Conservation (phyloP, 192 early-diverging fungal genomes). For the Dissophora globulifera region DNA sequence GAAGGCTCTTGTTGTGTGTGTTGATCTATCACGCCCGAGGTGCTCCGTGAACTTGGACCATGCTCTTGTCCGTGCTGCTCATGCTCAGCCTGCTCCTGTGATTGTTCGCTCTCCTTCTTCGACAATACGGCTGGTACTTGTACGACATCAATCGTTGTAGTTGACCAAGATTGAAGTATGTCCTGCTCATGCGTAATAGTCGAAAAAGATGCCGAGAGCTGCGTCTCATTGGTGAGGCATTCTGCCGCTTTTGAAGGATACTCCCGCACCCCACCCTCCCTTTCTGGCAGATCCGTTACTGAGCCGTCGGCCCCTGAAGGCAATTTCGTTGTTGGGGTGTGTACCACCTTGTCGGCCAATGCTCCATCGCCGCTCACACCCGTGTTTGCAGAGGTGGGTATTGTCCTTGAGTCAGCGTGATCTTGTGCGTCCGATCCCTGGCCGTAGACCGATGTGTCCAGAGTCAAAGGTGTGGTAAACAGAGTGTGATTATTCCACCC, state of each 20-base stretch:
- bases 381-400: too few relatives aligned
- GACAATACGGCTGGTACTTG: not conserved
- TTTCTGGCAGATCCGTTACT: too few relatives aligned
- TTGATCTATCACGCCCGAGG: slow-evolving; percentile 17
- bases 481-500: too few relatives aligned
- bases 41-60: slow-evolving; percentile 1
- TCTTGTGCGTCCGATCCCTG: not conserved
- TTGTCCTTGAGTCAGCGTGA: too few relatives aligned
- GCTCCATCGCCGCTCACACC: not conserved
- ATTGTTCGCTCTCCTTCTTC: not conserved
- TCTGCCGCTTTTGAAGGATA: too few relatives aligned
- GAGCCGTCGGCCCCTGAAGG: not conserved
- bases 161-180: not conserved
- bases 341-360: not conserved
- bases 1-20: slow-evolving; percentile 9
- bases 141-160: not conserved
- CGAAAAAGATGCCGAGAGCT: too few relatives aligned
- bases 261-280: too few relatives aligned
- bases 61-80: not conserved
- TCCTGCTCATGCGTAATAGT: too few relatives aligned
- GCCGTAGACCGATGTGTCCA: too few relatives aligned
- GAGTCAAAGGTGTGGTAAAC: too few relatives aligned
- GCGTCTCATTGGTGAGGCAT: too few relatives aligned
- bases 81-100: not conserved
- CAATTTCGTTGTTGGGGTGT: not conserved